phyloP scores from a whole-genome alignment of 2,329 filamentous ascomycete species.

The Venturia carpophila region DNA sequence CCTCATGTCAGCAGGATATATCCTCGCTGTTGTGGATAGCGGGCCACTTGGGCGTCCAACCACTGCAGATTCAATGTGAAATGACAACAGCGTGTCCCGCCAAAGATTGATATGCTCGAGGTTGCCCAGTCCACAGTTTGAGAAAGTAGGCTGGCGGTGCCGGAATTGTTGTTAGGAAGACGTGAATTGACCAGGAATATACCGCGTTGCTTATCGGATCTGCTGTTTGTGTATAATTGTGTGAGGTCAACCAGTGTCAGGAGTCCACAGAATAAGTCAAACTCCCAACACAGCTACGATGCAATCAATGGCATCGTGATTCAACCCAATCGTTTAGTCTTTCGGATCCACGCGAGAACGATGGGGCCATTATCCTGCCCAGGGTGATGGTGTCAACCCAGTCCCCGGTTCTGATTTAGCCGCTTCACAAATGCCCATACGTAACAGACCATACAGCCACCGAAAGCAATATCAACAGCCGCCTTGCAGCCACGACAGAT shows the following conservation, averaged over 20 bases:
- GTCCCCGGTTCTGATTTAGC: neutral
- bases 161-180: neutral
- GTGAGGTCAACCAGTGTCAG: neutral
- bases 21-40: neutral
- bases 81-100: neutral
- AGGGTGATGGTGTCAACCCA: neutral
- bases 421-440: neutral
- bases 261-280: neutral
- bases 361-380: neutral
- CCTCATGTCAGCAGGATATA: conserved; percentile 7
- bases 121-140: neutral
- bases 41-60: neutral
- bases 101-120: neutral
- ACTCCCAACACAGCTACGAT: neutral
- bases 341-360: neutral
- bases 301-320: neutral
- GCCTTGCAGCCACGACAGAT: neutral
- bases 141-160: neutral
- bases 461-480: neutral
- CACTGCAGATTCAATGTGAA: neutral
- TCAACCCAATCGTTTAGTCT: neutral
- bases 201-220: neutral
- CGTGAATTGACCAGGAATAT: neutral
- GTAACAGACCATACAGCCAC: neutral
- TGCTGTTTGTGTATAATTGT: conserved; percentile 1